These are phyloP conservation scores for Trametes gibbosa DNA, from an alignment of 768 basidiomycete species.

Conservation along the genomic window DNA sequence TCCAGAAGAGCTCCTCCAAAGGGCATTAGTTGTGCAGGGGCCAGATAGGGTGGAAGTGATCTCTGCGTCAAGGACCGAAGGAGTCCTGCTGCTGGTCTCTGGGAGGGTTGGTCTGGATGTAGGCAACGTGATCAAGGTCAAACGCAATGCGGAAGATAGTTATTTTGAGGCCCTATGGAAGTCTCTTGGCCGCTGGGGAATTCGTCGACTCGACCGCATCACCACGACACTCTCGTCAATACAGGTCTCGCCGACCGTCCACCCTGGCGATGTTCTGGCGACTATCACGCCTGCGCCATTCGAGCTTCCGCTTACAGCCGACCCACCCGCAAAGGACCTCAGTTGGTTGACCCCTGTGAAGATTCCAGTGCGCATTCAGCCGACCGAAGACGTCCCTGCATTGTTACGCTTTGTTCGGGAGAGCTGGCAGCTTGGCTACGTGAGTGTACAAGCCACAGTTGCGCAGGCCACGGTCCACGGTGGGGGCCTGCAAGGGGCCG, in stretches of 20 bases:
- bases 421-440: slow-evolving; percentile 53
- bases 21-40: slow-evolving; percentile 53
- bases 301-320: slow-evolving; percentile 52
- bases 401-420: slow-evolving; percentile 52
- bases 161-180: slow-evolving; percentile 56
- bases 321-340: slow-evolving; percentile 44
- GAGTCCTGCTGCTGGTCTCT: slow-evolving; percentile 58
- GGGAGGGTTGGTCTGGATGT: slow-evolving; percentile 68
- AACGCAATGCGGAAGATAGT: slow-evolving; percentile 43
- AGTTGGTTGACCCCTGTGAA: slow-evolving; percentile 61
- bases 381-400: slow-evolving; percentile 49
- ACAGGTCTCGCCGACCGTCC: slow-evolving; percentile 43
- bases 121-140: slow-evolving; percentile 56
- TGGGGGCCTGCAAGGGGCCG: slow-evolving; percentile 40
- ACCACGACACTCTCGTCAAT: slow-evolving; percentile 55
- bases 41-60: slow-evolving; percentile 62
- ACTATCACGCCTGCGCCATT: slow-evolving; percentile 47
- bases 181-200: slow-evolving; percentile 64
- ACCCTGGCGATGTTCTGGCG: slow-evolving; percentile 42
- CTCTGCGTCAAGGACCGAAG: slow-evolving; percentile 54
- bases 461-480: slow-evolving; percentile 48
- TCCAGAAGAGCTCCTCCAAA: slow-evolving; percentile 55
- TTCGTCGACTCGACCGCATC: slow-evolving; percentile 52
- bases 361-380: slow-evolving; percentile 47
- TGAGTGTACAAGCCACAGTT: slow-evolving; percentile 44